Evolutionary conservation across 345 rosid species (phyloP).

Genomic region (Ricinus communis): DNA sequence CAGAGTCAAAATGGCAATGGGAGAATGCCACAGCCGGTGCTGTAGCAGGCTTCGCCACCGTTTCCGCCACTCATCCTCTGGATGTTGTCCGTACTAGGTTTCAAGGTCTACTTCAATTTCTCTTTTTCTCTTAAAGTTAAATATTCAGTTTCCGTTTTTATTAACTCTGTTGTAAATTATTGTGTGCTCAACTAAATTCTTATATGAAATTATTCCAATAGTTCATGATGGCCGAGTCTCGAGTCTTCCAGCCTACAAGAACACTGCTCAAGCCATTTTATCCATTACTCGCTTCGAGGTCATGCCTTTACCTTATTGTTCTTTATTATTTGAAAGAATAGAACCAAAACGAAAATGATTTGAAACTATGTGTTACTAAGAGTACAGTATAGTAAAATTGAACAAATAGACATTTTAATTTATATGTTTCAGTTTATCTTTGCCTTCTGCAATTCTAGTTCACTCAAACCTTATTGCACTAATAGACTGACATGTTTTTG

Average conservation of each 20-base stretch:
- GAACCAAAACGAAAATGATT: too few relatives aligned
- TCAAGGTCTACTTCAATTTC: constrained; percentile 56
- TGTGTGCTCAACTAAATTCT: too few relatives aligned
- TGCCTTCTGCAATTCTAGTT: too few relatives aligned
- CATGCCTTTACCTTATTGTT: neutral
- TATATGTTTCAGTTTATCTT: too few relatives aligned
- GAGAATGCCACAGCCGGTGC: constrained; percentile 87
- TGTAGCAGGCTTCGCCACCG: constrained; percentile 85
- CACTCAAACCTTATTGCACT: too few relatives aligned
- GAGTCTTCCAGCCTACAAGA: constrained; percentile 69
- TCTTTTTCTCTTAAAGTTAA: neutral
- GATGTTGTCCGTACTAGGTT: constrained; percentile 94
- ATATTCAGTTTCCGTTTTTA: neutral
- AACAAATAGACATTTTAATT: too few relatives aligned
- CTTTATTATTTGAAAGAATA: too few relatives aligned
- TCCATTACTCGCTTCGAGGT: constrained; percentile 84
- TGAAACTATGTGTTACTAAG: too few relatives aligned
- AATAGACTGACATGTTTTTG: too few relatives aligned
- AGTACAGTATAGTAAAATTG: too few relatives aligned
- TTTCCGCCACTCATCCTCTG: constrained; percentile 76
- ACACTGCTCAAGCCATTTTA: constrained; percentile 73
- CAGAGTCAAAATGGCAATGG: constrained; percentile 61
- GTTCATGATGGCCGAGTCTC: constrained; percentile 75
- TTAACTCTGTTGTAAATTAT: neutral
- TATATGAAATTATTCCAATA: constrained; percentile 19